phyloP scores from a whole-genome alignment of 257 asterid species.

The Solanum virginianum region DNA sequence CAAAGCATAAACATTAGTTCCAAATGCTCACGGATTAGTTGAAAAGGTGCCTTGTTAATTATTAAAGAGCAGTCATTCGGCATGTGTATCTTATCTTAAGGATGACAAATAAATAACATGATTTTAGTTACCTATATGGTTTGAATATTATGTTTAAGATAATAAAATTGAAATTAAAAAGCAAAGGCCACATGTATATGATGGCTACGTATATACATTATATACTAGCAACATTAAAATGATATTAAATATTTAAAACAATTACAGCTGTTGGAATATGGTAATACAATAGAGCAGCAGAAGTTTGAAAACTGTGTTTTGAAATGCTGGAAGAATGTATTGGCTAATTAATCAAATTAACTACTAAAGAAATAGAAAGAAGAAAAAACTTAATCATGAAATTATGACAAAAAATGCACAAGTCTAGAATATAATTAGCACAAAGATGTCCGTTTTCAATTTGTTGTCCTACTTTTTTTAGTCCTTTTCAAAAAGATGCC shows the following conservation, averaged over 20 bases:
- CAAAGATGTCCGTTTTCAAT: no score
- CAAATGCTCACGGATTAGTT: background rate
- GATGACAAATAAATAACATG: background rate
- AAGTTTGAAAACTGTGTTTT: background rate
- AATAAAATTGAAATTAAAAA: background rate
- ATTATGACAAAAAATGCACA: background rate
- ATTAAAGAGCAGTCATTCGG: background rate
- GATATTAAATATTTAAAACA: background rate
- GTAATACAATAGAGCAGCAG: background rate
- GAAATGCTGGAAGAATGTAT: background rate
- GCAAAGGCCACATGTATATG: background rate
- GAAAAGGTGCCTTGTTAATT: background rate
- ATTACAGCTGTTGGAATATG: background rate
- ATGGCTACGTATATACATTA: background rate
- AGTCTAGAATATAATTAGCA: background rate
- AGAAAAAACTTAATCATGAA: background rate
- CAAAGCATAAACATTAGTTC: background rate
- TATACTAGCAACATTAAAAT: background rate
- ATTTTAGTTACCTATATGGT: background rate
- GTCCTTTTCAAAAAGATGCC: no score
- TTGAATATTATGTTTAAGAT: background rate
- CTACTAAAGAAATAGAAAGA: background rate
- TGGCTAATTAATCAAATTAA: background rate
- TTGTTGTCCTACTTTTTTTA: no score
- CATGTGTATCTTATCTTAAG: background rate